These are phyloP conservation scores for Gonapodya prolifera DNA, from an alignment of 192 early-diverging fungal genomes.

Conservation along the genomic window DNA sequence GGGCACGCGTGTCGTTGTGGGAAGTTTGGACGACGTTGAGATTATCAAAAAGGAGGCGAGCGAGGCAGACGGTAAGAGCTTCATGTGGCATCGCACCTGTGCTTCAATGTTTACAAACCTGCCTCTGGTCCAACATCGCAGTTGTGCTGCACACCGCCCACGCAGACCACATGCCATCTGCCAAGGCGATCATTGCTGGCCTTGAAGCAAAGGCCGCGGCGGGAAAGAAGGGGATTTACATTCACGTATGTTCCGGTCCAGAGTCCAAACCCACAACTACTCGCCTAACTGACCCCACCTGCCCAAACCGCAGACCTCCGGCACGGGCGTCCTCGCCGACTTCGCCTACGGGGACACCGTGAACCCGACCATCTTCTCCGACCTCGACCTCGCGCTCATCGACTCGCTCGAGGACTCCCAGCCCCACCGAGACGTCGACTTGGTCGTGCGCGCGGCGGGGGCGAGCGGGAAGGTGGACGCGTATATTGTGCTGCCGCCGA, in stretches of 20 bases:
- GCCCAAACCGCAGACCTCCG: slow-evolving; percentile 11
- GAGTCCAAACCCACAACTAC: not conserved
- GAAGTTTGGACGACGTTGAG: not conserved
- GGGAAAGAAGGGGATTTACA: not conserved
- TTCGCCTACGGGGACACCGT: slow-evolving; percentile 3
- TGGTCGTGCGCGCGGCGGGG: slow-evolving; percentile 10
- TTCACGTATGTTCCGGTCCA: not conserved
- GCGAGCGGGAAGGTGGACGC: slow-evolving; percentile 7
- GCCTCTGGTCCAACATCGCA: too few species aligned
- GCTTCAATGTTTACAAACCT: too few species aligned
- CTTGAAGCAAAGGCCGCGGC: not conserved
- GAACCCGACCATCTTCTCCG: slow-evolving; percentile 7
- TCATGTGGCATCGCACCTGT: too few species aligned
- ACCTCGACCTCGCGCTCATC: slow-evolving; percentile 2
- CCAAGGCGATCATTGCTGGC: slow-evolving; percentile 13
- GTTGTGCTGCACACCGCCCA: slow-evolving; percentile 22
- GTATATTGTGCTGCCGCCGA: slow-evolving; percentile 16
- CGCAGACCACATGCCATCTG: slow-evolving; percentile 17
- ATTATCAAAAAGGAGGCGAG: not conserved
- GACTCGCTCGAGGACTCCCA: slow-evolving; percentile 10
- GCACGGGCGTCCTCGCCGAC: slow-evolving; percentile 21
- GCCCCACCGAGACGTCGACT: slow-evolving; percentile 20
- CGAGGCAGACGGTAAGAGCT: not conserved
- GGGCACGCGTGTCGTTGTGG: not conserved
- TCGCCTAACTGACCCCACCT: not conserved